phyloP scores from a whole-genome alignment of 2,329 filamentous ascomycete genomes.

The Byssoonygena ceratinophila region DNA sequence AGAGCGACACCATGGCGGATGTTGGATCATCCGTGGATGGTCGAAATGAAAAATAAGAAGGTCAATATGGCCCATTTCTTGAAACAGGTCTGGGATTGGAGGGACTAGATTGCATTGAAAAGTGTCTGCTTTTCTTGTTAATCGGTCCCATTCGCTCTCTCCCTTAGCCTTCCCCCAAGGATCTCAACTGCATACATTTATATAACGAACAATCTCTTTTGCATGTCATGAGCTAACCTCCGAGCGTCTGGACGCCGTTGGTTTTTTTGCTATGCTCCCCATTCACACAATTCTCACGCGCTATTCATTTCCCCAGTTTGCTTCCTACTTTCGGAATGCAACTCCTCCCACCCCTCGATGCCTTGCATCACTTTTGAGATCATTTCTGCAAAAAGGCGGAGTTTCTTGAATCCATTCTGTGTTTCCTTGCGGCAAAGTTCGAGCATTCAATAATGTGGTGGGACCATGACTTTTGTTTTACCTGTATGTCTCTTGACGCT shows the following conservation, averaged over 20 bases:
- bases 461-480: background rate
- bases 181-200: background rate
- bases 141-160: background rate
- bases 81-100: constrained; percentile 94
- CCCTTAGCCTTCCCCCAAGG: background rate
- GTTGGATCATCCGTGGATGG: constrained; percentile 98
- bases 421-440: background rate
- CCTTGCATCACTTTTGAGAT: background rate
- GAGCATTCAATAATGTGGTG: background rate
- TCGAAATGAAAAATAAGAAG: constrained; percentile 88
- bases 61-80: constrained; percentile 97
- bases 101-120: constrained; percentile 43
- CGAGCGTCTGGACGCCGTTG: constrained; percentile 5
- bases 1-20: constrained; percentile 95
- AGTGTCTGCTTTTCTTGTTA: background rate
- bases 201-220: background rate
- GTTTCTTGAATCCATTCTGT: background rate
- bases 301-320: background rate
- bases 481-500: background rate
- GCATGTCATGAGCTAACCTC: background rate
- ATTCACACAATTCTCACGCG: background rate
- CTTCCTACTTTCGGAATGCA: background rate
- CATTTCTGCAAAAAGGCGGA: constrained; percentile 5
- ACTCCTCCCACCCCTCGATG: background rate
- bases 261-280: no score